These are phyloP conservation scores for Penicillium sp. DNA, from an alignment of 2,329 filamentous ascomycete species.

Conservation along the genomic window DNA sequence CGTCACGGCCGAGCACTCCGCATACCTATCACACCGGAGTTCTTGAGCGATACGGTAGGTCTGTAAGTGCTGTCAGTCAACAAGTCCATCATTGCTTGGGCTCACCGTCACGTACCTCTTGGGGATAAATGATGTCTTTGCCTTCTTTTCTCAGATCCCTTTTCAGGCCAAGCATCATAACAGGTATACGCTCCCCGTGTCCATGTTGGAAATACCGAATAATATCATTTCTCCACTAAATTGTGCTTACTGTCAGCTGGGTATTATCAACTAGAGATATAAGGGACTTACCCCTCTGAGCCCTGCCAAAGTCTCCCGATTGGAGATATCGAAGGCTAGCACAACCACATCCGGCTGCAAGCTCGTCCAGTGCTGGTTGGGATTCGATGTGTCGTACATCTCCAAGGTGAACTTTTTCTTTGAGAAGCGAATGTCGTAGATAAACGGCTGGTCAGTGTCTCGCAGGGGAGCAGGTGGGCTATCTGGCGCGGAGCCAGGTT, in stretches of 20 bases:
- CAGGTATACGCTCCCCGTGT: constrained; percentile 46
- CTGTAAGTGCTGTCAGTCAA: constrained; percentile 29
- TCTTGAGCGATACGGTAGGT: constrained; percentile 57
- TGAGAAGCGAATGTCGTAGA: constrained; percentile 56
- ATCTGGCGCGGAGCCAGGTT: constrained; percentile 28
- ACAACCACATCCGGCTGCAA: constrained; percentile 53
- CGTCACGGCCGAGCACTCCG: constrained; percentile 59
- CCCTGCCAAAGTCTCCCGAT: constrained; percentile 48
- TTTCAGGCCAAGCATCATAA: constrained; percentile 58
- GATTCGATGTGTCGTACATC: constrained; percentile 55
- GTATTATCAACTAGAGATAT: neutral
- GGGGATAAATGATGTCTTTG: constrained; percentile 41
- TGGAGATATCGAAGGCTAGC: constrained; percentile 56
- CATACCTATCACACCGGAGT: constrained; percentile 58
- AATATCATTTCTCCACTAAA: constrained; percentile 43
- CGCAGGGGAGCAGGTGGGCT: constrained; percentile 44
- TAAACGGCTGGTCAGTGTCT: constrained; percentile 56
- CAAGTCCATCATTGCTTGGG: constrained; percentile 20
- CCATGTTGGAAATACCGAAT: constrained; percentile 49
- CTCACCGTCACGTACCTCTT: constrained; percentile 34
- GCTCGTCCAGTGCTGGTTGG: constrained; percentile 54
- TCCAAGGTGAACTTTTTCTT: constrained; percentile 52
- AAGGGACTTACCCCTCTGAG: constrained; percentile 38
- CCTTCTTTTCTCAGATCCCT: constrained; percentile 51
- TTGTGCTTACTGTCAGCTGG: neutral